phyloP scores from a whole-genome alignment of 2,329 filamentous ascomycete species.

The Paraphoma sp. region DNA sequence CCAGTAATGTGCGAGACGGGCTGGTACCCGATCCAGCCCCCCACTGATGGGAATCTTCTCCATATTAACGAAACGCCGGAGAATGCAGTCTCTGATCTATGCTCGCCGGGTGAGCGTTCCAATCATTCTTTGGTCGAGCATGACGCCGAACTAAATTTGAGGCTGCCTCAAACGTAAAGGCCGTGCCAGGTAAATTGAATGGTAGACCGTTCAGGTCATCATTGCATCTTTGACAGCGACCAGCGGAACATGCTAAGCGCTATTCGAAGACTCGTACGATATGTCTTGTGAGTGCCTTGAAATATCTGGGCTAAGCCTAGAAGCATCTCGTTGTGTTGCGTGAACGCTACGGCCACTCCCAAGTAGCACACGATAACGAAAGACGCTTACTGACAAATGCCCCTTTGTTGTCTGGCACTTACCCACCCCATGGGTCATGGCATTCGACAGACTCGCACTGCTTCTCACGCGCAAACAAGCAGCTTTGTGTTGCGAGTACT shows the following conservation, averaged over 20 bases:
- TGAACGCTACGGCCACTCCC: not conserved
- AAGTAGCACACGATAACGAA: constrained; percentile 2
- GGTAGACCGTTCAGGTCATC: too few relatives aligned
- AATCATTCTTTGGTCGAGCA: too few relatives aligned
- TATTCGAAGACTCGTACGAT: constrained; percentile 35
- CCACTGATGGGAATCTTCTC: too few relatives aligned
- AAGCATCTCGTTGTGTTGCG: constrained; percentile 12
- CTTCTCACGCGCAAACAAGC: not conserved
- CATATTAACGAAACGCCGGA: too few relatives aligned
- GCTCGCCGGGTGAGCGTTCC: too few relatives aligned
- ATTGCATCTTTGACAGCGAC: not conserved
- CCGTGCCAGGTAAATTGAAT: not conserved
- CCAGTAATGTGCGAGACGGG: not conserved
- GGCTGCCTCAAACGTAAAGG: too few relatives aligned
- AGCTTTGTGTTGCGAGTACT: not conserved
- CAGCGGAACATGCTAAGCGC: not conserved
- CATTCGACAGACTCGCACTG: not conserved
- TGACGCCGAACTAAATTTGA: too few relatives aligned
- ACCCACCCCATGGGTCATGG: not conserved
- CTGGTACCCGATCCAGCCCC: not conserved
- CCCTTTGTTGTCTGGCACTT: not conserved
- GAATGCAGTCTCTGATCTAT: too few relatives aligned
- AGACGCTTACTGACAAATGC: not conserved
- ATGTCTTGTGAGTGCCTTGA: constrained; percentile 39
- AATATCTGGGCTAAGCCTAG: constrained; percentile 29